phyloP scores from a whole-genome alignment of 345 rosid genomes.

The Arabidopsis suecica region DNA sequence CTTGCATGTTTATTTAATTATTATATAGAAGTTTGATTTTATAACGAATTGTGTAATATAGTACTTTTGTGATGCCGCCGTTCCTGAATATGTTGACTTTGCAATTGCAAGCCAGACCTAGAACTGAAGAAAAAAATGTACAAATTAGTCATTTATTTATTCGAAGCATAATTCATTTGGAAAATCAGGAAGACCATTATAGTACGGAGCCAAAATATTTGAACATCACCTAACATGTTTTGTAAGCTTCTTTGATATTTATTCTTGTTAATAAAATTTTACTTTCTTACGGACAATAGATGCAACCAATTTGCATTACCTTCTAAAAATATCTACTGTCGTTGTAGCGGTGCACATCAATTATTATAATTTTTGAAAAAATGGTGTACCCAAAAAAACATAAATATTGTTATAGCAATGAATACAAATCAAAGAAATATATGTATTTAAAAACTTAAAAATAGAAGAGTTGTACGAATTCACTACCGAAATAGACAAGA shows the following conservation, averaged over 20 bases:
- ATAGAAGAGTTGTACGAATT: slow-evolving; percentile 12
- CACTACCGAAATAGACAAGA: slow-evolving; percentile 22
- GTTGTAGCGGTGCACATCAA: neutral
- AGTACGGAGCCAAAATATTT: slow-evolving; percentile 11
- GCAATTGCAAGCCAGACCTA: neutral
- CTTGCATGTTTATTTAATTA: neutral
- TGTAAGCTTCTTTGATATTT: neutral
- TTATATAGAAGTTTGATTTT: neutral
- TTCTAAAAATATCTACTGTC: neutral
- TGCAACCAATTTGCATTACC: neutral
- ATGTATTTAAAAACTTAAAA: neutral
- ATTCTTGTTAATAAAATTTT: neutral
- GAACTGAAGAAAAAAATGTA: neutral
- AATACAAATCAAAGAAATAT: neutral
- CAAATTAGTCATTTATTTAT: too few species aligned
- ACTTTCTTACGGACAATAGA: neutral
- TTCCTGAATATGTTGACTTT: slow-evolving; percentile 9
- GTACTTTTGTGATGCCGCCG: slow-evolving; percentile 3
- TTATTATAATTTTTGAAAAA: neutral
- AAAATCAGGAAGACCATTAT: neutral
- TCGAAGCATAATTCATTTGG: neutral
- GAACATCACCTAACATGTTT: slow-evolving; percentile 9
- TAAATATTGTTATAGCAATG: neutral
- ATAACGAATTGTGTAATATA: neutral
- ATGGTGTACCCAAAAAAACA: neutral